Base-by-base conservation (phyloP, 176 grass and related monocot species). In the Saccharum spontaneum region DNA sequence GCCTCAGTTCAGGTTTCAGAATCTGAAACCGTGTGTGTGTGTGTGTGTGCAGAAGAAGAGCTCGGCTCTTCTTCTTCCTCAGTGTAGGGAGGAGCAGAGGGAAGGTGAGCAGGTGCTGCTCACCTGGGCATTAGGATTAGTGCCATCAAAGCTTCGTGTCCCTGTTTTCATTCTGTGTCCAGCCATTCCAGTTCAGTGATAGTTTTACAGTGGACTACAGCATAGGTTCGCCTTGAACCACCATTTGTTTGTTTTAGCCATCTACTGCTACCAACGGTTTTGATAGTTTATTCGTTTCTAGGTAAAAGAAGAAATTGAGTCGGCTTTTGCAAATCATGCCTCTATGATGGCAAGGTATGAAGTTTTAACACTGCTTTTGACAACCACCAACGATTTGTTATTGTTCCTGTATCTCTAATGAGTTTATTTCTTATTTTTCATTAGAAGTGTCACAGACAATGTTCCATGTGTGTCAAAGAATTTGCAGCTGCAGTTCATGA, bases 231-330 rank as follows among this genome's bases (percentile, higher is more conserved):
- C 84, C 17, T 68, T 83, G 3, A 74, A 65, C 69, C 37, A 49
- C 67, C 39, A 52, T 63, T 31, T 70, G 65, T 43, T 87, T n/a
- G 16, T 39, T 86, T 73, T 24, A 69, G 49, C 22, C 60, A 16
- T 70, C 6, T 13, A 60, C 22, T 60, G 57, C 57, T 60, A 17
- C 8, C 31, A 6, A 7, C 18, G 18, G 6, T 37, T 70, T 22
- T 86, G 49, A 78, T 86, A 45, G 22, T 91, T 30, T 83, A 14
- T 84, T 67, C 2, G 49, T 67, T 84, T 75, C 50, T 90, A 99
- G 97, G 94, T 99, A 31, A 96, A 95, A 85, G 97, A 99, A 89
- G 97, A 99, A 90, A 91, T 99, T 81, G 97, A 99, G 82, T 82
- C 28, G 1, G 97, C 93, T 0, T 83, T 99, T 82, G 82, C 90